A percentile compares a stretch with the other conserved stretches of the same genome.
Evolutionary conservation across 2,329 filamentous ascomycete species (phyloP).

Genomic region (Fusarium acutatum): DNA sequence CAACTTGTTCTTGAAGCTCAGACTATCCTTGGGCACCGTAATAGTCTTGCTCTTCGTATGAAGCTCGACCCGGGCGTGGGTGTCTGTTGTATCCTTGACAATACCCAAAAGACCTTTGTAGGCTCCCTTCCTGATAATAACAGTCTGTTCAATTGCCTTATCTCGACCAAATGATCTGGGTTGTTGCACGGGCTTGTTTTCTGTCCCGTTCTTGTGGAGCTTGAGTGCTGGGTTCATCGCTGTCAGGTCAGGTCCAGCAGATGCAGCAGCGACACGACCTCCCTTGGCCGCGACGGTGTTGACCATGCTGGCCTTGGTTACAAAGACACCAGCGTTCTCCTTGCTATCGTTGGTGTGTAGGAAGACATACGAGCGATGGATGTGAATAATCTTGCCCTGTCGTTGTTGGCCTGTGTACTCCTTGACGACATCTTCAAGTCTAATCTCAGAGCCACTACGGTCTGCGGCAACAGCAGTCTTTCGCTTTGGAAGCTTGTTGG

Average conservation of each 20-base stretch:
- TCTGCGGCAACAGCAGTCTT: conserved; percentile 91
- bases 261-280: conserved; percentile 70
- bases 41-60: conserved; percentile 95
- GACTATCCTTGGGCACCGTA: conserved; percentile 79
- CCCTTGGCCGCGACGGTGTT: conserved; percentile 94
- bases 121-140: conserved; percentile 84
- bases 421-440: conserved; percentile 89
- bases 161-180: conserved; percentile 83
- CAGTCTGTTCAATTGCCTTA: conserved; percentile 87
- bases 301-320: conserved; percentile 85
- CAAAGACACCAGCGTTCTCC: conserved; percentile 90
- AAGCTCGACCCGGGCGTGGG: conserved; percentile 86
- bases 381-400: conserved; percentile 89
- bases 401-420: conserved; percentile 87
- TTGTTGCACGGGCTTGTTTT: conserved; percentile 64
- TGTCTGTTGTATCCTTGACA: conserved; percentile 92
- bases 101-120: conserved; percentile 95
- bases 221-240: conserved; percentile 93
- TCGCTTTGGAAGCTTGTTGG: conserved; percentile 84
- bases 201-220: conserved; percentile 67
- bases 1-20: conserved; percentile 86
- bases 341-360: conserved; percentile 83
- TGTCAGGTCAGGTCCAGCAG: conserved; percentile 77
- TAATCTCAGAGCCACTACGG: conserved; percentile 90
- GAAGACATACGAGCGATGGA: conserved; percentile 92